Percentiles rank a stretch among this genome's conserved stretches.
Conservation (phyloP, 768 basidiomycete genomes). For the Suillus paluster region DNA sequence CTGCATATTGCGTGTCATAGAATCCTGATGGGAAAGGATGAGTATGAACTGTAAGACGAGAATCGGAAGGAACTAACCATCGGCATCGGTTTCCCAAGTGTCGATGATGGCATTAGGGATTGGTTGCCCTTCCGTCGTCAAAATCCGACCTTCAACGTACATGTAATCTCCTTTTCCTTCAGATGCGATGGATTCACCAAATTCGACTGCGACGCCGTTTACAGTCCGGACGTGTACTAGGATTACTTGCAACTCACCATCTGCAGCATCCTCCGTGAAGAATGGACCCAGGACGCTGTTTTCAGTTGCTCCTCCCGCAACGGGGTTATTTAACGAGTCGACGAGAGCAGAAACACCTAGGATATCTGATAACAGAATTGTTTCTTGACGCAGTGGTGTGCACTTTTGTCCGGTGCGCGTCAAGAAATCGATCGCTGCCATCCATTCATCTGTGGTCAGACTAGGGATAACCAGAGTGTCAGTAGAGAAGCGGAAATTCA, state of each 20-base stretch:
- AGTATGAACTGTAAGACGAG: slow-evolving; percentile 33
- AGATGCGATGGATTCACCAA: slow-evolving; percentile 80
- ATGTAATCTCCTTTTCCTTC: slow-evolving; percentile 88
- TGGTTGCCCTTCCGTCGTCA: slow-evolving; percentile 62
- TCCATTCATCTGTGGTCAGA: slow-evolving; percentile 87
- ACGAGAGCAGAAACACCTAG: slow-evolving; percentile 81
- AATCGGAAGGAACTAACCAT: slow-evolving; percentile 44
- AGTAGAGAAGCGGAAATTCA: neutral
- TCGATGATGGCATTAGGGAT: slow-evolving; percentile 71
- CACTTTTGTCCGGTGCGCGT: slow-evolving; percentile 77
- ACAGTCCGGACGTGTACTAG: neutral
- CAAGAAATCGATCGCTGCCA: slow-evolving; percentile 77
- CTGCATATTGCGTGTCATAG: slow-evolving; percentile 57
- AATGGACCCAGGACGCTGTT: slow-evolving; percentile 84
- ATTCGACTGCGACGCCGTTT: slow-evolving; percentile 47
- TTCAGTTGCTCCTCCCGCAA: slow-evolving; percentile 65
- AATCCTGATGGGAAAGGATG: slow-evolving; percentile 16
- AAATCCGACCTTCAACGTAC: slow-evolving; percentile 75
- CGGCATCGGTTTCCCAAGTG: slow-evolving; percentile 82
- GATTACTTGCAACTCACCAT: slow-evolving; percentile 48
- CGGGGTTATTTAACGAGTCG: slow-evolving; percentile 73
- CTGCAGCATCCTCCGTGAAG: slow-evolving; percentile 75
- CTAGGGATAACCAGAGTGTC: slow-evolving; percentile 28
- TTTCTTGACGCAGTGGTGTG: slow-evolving; percentile 73
- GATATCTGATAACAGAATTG: slow-evolving; percentile 84